Evolutionary conservation across 345 rosid species (phyloP), one percentile per base, ranked within the genome.

Genomic region (Combretum micranthum): DNA sequence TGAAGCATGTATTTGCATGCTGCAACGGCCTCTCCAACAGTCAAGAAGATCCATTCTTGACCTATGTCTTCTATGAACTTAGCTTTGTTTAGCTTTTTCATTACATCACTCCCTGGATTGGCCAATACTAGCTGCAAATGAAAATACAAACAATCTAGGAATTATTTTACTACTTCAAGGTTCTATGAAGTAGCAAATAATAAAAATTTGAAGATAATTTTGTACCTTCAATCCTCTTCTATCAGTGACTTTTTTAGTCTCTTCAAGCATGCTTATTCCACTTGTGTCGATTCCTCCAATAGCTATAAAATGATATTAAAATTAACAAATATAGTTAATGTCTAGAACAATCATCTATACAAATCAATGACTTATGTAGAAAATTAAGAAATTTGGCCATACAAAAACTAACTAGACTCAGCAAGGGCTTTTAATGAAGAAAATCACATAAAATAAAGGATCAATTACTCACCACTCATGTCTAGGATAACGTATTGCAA

Each of bases 231-330:
- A 68, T 42, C 65, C 92, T 59, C 85, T 81, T 72, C 90, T 78
- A 21, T 75, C 86, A 0, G 66, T 17, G 42, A 54, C 53, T 63
- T 82, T 86, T 74, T 77, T 79, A 19, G 77, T 60, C 69, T 88
- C 98, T 53, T 88, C 96, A n/a, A 91, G 74, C 98, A 86, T 91
- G 82, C 96, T 76, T 60, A 91, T 66, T n/a, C 98, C 98, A 63
- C 98, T 91, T 22, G 98, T 84, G 73, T 91, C 98, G 23, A 88
- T 91, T 75, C 83, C 87, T 22, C 96, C 95, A 59, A 91, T 88
- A 60, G 83, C 95, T 90, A 79, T 15, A 56, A 42, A 45, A 55
- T 69, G 2, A 14, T 20, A 55, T 21, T 43, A 15, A 32, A 47
- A 20, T 23, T 16, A 46, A 19, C 25, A 5, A 15, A 19, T 43